Evolutionary conservation across 257 asterid genomes (phyloP), one percentile per base, ranked within the genome.

Genomic region (Ligustrum vulgare): DNA sequence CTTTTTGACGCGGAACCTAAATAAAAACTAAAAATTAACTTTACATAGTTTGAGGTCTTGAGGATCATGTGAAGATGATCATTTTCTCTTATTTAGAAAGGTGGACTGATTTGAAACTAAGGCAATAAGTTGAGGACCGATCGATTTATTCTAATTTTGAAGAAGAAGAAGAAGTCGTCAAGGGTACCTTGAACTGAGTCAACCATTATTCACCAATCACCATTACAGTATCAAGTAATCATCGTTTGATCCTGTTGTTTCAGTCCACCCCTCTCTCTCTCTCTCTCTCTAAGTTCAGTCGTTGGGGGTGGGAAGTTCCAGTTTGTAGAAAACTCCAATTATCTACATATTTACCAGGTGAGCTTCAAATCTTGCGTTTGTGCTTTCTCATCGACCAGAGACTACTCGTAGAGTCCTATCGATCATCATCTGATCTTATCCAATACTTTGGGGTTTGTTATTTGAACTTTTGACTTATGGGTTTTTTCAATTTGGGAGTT

Each of bases 301-400:
- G 67, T 22, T 7, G 64, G 20, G 12, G 66, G 39, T 68, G 47
- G 65, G 72, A 64, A 74, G 22, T 32, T 43, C 22, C 34, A 20
- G 51, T 32, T 23, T 28, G 64, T 28, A 3, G 20, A 41, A 60
- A 25, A 15, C 10, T 15, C 28, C 45, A 54, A 65, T 62, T 34
- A 68, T 74, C 65, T 43, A 75, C 49, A 60, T 43, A 77, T 49
- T 72, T 70, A 69, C 23, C 71, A 76, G 75, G 80, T 76, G 58
- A 37, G 23, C 78, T 67, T 6, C 49, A 67, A 67, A 12, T 66
- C 69, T 67, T 72, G 69, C 69, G 33, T 67, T 72, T 64, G 33
- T 77, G 76, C 34, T 58, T 71, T 71, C 56, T 36, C 67, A 49
- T 70, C 35, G 33, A 63, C 79, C 45, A 43, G 20, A 12, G 11